Base-by-base conservation (phyloP, 2,329 filamentous ascomycete genomes). In the Oidium heveae region DNA sequence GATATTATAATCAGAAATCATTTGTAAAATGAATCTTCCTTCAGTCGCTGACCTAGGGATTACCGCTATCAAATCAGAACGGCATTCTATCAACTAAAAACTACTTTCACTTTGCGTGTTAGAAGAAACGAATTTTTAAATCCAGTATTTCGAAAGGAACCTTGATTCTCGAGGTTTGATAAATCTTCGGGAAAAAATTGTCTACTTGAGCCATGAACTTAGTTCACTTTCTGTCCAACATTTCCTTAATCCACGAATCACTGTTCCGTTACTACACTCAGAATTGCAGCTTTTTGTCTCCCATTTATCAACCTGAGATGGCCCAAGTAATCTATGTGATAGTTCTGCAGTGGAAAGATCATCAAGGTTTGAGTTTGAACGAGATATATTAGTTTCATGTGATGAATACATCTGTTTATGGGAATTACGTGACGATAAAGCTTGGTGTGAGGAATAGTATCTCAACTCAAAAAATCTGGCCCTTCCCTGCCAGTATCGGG, bases 391-490 rank as follows among this genome's bases (percentile, higher is more conserved):
- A 22, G 16, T 9, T 18, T 22, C 12, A 44, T 44, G 18, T 22
- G 41, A 44, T 4, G 22, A 44, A 4, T 20, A 12, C 16, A 12
- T 44, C 10, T 18, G n/a, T 8, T 44, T 10, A 15, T 50, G 46
- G 13, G 32, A 50, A 32, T 50, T 50, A 12, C 7, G 9, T 3
- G 24, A 34, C 4, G 13, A 34, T 9, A 50, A 33, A 16, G 20
- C 10, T 18, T 32, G 46, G n/a, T 33, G 12, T 16, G 34, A 12
- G 8, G 18, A 50, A 50, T 34, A 18, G 24, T 34, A 33, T 5
- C 8, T 33, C 18, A 66, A 69, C 65, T 82, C 77, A 0, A 76
- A 76, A 4, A 69, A 67, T 60, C 76, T 70, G 0, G 78, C 78
- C 34, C 75, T 68, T 34, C 68, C 69, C 58, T 68, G 72, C 78